phyloP scores from a whole-genome alignment of 2,329 filamentous ascomycete genomes.

The Phialophora macrospora region DNA sequence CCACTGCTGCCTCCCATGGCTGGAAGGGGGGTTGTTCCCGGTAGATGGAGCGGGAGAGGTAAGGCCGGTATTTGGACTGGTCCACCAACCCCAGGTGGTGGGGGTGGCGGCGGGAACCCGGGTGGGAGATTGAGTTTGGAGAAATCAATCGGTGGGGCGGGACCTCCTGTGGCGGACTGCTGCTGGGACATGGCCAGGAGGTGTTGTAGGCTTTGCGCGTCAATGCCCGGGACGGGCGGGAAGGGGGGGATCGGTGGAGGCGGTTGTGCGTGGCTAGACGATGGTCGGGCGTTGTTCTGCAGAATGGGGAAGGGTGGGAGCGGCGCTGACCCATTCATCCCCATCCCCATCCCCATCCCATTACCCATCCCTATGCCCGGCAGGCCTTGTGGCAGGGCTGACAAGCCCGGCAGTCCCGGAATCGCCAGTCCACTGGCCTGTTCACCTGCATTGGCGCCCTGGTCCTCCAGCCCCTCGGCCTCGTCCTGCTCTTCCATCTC shows the following conservation, averaged over 20 bases:
- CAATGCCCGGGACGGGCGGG: conserved; percentile 59
- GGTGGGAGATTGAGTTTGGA: conserved; percentile 43
- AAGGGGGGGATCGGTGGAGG: conserved; percentile 42
- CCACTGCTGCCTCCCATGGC: not conserved
- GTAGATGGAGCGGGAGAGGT: conserved; percentile 33
- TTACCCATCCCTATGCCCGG: not conserved
- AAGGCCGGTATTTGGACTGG: not conserved
- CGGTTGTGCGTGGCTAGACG: not conserved
- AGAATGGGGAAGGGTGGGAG: conserved; percentile 17
- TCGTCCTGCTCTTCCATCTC: conserved; percentile 94
- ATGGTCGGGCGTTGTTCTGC: not conserved
- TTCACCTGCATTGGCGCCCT: conserved; percentile 58
- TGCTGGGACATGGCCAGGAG: conserved; percentile 41
- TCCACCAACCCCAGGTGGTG: not conserved
- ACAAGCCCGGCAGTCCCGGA: conserved; percentile 27
- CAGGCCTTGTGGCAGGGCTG: conserved; percentile 1
- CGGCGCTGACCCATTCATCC: conserved; percentile 18
- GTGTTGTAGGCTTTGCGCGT: conserved; percentile 46
- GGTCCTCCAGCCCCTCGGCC: conserved; percentile 87
- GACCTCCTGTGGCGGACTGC: conserved; percentile 41
- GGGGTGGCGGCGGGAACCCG: conserved; percentile 65
- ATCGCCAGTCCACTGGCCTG: conserved; percentile 37
- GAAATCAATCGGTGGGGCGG: conserved; percentile 44
- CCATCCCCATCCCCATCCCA: not conserved
- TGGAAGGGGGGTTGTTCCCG: conserved; percentile 3